Base-by-base conservation (phyloP, 495 filamentous ascomycete genomes). In the Tuber melanosporum region DNA sequence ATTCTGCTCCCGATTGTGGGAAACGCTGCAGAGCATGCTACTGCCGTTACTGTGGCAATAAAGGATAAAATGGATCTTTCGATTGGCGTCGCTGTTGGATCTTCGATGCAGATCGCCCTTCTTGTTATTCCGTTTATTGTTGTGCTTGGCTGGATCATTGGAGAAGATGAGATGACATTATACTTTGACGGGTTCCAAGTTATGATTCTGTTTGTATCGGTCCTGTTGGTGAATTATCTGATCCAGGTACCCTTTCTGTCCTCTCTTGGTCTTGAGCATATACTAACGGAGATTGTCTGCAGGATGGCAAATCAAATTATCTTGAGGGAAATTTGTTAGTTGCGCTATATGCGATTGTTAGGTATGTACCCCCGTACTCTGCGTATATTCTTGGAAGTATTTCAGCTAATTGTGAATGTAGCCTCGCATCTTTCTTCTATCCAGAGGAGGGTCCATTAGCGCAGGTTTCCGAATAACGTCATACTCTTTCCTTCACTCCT, bases 21-120 rank as follows among this genome's bases (percentile, higher is more conserved):
- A 66, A 95, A 96, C 82, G 93, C 93, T 7, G 93, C 93, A 9
- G 93, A 96, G 84, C 93, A 95, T 82, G 92, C 92, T 36, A 95
- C 93, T 3, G 92, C 93, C 36, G 92, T 96, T 41, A 95, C 92
- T 0, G 93, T 94, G 9, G 93, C 93, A 1, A 87, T 89, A 83
- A 96, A 95, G 87, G 93, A 95, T 84, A 96, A 95, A 84, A 95
- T 95, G 93, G 93, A 95, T 82, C 85, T 95, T 26, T 90, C 92
- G 17, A 94, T 95, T 77, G 92, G 93, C 42, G 93, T 96, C 19
- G 92, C 92, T 9, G 90, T 96, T 19, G 93, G 93, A 73, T 93
- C 91, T 42, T 92, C 89, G 77, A 94, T 96, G 92, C 93, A 96
- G 86, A 92, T 96, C 85, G 91, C 93, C 0, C 85, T 96, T 39